Conservation (phyloP, 2,329 filamentous ascomycete genomes). For the Proliferodiscus dingleyae region DNA sequence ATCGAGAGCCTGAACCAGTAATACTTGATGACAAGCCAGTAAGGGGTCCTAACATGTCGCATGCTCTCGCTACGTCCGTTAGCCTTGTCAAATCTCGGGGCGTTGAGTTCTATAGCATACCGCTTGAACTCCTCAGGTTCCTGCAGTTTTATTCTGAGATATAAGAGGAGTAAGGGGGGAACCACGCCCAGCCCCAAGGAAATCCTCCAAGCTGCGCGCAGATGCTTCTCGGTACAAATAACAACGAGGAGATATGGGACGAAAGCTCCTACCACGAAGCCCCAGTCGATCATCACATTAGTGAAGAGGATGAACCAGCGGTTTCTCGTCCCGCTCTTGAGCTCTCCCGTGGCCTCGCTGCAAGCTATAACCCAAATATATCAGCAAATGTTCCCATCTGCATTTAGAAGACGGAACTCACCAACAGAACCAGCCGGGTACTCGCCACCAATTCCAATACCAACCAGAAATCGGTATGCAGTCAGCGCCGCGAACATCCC, state of each 20-base stretch:
- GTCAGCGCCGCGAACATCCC: constrained; percentile 76
- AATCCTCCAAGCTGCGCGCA: constrained; percentile 75
- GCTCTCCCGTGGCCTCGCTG: constrained; percentile 77
- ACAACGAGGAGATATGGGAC: constrained; percentile 64
- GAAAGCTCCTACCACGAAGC: constrained; percentile 74
- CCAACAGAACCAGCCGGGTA: constrained; percentile 80
- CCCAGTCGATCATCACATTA: constrained; percentile 80
- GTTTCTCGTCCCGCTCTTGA: constrained; percentile 77
- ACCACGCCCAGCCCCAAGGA: constrained; percentile 73
- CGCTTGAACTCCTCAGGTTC: constrained; percentile 72
- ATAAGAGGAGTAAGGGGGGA: constrained; percentile 68
- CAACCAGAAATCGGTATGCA: constrained; percentile 78
- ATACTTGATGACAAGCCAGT: constrained; percentile 52
- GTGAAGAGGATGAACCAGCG: constrained; percentile 90
- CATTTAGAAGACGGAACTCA: no score
- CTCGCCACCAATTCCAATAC: constrained; percentile 77
- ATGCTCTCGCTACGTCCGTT: constrained; percentile 29
- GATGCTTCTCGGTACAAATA: constrained; percentile 50
- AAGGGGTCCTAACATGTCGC: constrained; percentile 46
- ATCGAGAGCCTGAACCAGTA: constrained; percentile 70
- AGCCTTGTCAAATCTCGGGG: background rate
- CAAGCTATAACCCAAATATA: no score
- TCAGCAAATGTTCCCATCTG: no score
- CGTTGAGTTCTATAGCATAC: constrained; percentile 11
- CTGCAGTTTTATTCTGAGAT: constrained; percentile 65